Evolutionary conservation across 75 land plant species (phyloP).

Genomic region (Selaginella tamariscina): DNA sequence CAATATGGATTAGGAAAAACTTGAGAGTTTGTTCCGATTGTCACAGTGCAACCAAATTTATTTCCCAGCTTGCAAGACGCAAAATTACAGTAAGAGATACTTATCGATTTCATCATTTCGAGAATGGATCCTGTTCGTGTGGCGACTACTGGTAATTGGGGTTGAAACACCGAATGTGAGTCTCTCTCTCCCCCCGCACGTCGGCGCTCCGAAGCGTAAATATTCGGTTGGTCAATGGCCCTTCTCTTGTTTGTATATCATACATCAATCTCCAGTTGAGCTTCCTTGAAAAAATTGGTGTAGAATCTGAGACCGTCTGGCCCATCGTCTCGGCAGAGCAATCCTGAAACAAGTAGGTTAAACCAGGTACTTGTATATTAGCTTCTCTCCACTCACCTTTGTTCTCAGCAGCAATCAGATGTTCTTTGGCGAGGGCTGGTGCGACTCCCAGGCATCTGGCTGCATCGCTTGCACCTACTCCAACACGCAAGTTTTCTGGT

Average conservation of each 20-base stretch:
- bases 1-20: constrained; percentile 10
- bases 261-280: no score
- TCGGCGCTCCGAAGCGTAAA: no score
- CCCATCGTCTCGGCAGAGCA: constrained; percentile 83
- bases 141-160: constrained; percentile 9
- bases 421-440: constrained; percentile 96
- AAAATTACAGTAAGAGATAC: constrained; percentile 14
- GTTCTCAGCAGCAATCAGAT: constrained; percentile 76
- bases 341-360: constrained; percentile 47
- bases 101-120: constrained; percentile 13
- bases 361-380: no score
- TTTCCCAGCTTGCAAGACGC: constrained; percentile 5
- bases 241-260: no score
- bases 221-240: no score
- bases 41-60: constrained; percentile 11
- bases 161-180: no score
- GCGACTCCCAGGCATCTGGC: constrained; percentile 85
- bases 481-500: constrained; percentile 44
- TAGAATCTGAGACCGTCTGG: constrained; percentile 91
- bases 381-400: constrained; percentile 72
- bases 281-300: constrained; percentile 58
- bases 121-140: constrained; percentile 14
- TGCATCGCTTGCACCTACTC: constrained; percentile 90
- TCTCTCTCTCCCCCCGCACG: no score
- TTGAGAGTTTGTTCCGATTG: constrained; percentile 7